A percentile compares a stretch with the other conserved stretches of the same genome.
Conservation (phyloP, 2,329 filamentous ascomycete species). For the Neoarthrinium moseri region DNA sequence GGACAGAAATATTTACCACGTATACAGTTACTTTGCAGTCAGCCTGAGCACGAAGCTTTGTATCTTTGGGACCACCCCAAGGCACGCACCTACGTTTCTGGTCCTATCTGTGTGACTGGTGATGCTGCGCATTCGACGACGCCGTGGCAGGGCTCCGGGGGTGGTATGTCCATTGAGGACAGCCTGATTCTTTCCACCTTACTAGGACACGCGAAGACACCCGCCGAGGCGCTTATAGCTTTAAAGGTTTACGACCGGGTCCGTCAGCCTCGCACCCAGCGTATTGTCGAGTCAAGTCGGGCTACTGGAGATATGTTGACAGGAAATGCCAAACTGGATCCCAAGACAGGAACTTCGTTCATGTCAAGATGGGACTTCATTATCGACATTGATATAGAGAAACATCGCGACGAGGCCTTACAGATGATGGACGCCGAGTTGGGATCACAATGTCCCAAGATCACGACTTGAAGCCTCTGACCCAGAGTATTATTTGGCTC, state of each 20-base stretch:
- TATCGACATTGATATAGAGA: slow-evolving; percentile 17
- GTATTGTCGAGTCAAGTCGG: slow-evolving; percentile 20
- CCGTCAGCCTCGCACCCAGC: slow-evolving; percentile 19
- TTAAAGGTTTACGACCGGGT: slow-evolving; percentile 18
- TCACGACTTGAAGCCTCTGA: no score
- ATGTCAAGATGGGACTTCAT: slow-evolving; percentile 20
- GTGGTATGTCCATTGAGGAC: slow-evolving; percentile 6
- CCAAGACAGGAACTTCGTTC: slow-evolving; percentile 9
- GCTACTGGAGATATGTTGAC: slow-evolving; percentile 15
- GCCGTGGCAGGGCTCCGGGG: slow-evolving; percentile 2
- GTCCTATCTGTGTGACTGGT: neutral
- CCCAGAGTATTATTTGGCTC: no score
- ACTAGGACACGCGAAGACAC: slow-evolving; percentile 13
- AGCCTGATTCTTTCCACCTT: slow-evolving; percentile 12
- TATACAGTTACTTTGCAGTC: slow-evolving; percentile 18
- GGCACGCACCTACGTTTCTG: neutral
- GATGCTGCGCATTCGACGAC: slow-evolving; percentile 5
- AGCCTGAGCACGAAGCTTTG: slow-evolving; percentile 15
- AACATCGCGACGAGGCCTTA: slow-evolving; percentile 17
- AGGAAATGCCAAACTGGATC: slow-evolving; percentile 10
- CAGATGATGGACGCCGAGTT: slow-evolving; percentile 15
- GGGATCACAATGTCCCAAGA: neutral
- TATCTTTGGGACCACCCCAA: slow-evolving; percentile 24
- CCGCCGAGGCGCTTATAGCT: slow-evolving; percentile 12
- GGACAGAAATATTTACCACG: neutral